Evolutionary conservation across 352 stramenopile genomes (phyloP).

Genomic region (Phytophthora constricta): DNA sequence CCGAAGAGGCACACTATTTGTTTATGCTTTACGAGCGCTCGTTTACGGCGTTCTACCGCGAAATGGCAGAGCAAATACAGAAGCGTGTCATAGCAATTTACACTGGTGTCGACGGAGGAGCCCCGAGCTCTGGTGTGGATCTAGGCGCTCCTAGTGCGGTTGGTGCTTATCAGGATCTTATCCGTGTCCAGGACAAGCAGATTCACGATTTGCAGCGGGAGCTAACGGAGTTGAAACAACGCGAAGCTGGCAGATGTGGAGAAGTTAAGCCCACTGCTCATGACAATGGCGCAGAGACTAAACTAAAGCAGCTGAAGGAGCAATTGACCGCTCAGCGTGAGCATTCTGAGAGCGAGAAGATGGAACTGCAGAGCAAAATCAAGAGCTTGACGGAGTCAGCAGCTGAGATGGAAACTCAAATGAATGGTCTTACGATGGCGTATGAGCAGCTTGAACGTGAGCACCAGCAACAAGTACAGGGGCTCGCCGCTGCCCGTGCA

Average conservation of each 20-base stretch:
- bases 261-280: background rate
- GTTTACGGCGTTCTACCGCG: constrained; percentile 56
- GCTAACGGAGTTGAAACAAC: constrained; percentile 29
- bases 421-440: constrained; percentile 54
- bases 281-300: background rate
- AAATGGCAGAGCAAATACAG: constrained; percentile 66
- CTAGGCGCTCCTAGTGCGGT: constrained; percentile 35
- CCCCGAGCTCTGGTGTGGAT: constrained; percentile 13
- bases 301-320: constrained; percentile 6
- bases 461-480: constrained; percentile 31
- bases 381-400: constrained; percentile 33
- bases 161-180: constrained; percentile 77
- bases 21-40: constrained; percentile 75
- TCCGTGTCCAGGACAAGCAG: constrained; percentile 82
- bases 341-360: constrained; percentile 45
- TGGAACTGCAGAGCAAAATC: constrained; percentile 39
- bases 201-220: constrained; percentile 61
- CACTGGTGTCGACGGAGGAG: constrained; percentile 40
- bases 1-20: constrained; percentile 48
- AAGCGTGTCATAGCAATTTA: constrained; percentile 74
- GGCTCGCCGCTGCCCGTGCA: background rate
- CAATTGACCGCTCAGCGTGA: constrained; percentile 23
- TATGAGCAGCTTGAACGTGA: constrained; percentile 64
- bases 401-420: constrained; percentile 44
- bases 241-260: background rate